Base-by-base conservation (phyloP, 805 yeast genomes). In the Brettanomyces nanus region DNA sequence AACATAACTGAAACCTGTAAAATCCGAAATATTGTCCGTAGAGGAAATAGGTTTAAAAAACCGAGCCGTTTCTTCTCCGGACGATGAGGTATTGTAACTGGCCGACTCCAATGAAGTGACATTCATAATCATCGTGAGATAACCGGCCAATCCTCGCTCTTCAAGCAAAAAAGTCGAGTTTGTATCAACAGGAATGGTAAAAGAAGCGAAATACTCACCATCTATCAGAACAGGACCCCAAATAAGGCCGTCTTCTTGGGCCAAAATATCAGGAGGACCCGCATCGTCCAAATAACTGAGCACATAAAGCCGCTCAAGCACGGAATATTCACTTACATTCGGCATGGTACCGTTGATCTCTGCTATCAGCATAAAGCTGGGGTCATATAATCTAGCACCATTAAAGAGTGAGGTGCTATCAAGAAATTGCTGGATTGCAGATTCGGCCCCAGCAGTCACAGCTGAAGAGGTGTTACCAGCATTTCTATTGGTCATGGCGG, bases 161-260 rank as follows among this genome's bases (percentile, higher is more conserved):
- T 68, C 60, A 18, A 80, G 59, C 31, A 79, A 59, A 18, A 84
- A 79, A 2, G 94, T 80, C n/a, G 79, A 68, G 46, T 82, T 80
- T 14, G 85, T 73, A 48, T 69, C 79, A 3, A 87, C 71, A 0
- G 95, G 92, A 4, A 85, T 47, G 0, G 95, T 82, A 59, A 87
- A 62, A 1, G 95, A 85, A 69, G 85, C 63, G 46, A 76, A 70
- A 48, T 71, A 80, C 2, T 66, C 41, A 1, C 64, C 47, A 28
- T 54, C 56, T 46, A 76, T 74, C 14, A 60, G 37, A 1, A 73
- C 63, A 0, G 96, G 95, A 3, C 94, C 95, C 1, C 78, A 62
- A 13, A 84, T 43, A 38, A 68, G 58, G n/a, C 81, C 82, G 0
- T 58, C 58, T 1, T 65, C 46, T 18, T 59, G 56, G 1, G 68